Conservation (phyloP, 352 stramenopile genomes). For the Globisporangium parvum region DNA sequence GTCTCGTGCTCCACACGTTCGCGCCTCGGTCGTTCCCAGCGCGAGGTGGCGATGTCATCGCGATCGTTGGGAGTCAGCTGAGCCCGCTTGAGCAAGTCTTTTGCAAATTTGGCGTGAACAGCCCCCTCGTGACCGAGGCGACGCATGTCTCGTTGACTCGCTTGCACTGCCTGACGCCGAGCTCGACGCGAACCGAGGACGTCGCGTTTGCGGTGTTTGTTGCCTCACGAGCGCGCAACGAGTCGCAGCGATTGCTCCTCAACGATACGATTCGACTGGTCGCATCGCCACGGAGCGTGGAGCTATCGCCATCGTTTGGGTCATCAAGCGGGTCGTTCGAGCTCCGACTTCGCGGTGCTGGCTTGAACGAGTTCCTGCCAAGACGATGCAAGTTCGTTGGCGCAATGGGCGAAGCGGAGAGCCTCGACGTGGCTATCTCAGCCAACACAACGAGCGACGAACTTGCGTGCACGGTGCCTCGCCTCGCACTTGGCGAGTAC, state of each 20-base stretch:
- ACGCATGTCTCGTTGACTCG: constrained; percentile 17
- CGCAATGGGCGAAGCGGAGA: not conserved
- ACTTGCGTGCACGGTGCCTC: constrained; percentile 20
- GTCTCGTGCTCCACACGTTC: constrained; percentile 11
- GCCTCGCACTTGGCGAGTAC: constrained; percentile 21
- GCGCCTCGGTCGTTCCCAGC: constrained; percentile 16
- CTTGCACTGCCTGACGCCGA: constrained; percentile 23
- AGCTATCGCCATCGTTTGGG: constrained; percentile 22
- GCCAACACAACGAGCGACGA: not conserved
- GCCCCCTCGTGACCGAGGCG: constrained; percentile 8
- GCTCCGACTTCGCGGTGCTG: constrained; percentile 11
- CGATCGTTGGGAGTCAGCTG: constrained; percentile 23
- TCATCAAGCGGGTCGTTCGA: constrained; percentile 20
- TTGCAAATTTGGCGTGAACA: constrained; percentile 22
- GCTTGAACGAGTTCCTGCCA: not conserved
- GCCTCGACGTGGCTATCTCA: not conserved
- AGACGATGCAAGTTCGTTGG: constrained; percentile 8
- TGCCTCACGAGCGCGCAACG: not conserved
- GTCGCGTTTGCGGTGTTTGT: constrained; percentile 15
- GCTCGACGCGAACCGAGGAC: constrained; percentile 3
- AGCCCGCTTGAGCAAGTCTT: constrained; percentile 17
- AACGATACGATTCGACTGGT: constrained; percentile 20
- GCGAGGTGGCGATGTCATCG: constrained; percentile 13
- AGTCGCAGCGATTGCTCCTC: constrained; percentile 15
- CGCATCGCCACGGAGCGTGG: constrained; percentile 1